phyloP scores from a whole-genome alignment of 2,329 filamentous ascomycete genomes.

The Alternaria brassicae region DNA sequence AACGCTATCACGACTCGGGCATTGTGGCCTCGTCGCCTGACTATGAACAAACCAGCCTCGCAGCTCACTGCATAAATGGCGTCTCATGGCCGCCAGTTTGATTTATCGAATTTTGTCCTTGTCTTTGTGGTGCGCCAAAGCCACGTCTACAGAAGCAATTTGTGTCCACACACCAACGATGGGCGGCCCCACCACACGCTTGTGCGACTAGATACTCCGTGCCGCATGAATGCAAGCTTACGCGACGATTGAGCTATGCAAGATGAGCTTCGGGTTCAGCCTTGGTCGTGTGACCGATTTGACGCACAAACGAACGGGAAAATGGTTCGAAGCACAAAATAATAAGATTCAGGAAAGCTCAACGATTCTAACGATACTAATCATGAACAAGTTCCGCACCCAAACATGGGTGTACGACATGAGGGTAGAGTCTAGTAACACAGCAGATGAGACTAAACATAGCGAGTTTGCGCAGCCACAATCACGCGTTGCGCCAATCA shows the following conservation, averaged over 20 bases:
- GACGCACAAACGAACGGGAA: not conserved
- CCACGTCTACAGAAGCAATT: not conserved
- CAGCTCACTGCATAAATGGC: not conserved
- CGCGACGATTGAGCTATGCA: not conserved
- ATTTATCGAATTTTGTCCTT: not conserved
- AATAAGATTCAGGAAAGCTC: not conserved
- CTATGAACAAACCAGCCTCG: not conserved
- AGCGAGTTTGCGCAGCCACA: not conserved
- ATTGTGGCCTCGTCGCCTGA: not conserved
- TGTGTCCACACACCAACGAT: not conserved
- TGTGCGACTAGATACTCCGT: not conserved
- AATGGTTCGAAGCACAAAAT: not conserved
- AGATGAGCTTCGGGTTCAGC: not conserved
- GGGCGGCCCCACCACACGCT: conserved; percentile 13
- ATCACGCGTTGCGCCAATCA: not conserved
- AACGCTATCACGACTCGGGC: not conserved
- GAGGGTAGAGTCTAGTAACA: not conserved
- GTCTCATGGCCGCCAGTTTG: not conserved
- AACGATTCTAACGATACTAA: not conserved
- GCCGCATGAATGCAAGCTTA: not conserved
- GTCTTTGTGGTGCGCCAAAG: not conserved
- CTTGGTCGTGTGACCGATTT: not conserved
- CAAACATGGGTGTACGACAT: not conserved
- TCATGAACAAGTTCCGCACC: not conserved
- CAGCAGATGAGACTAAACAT: not conserved